A percentile compares a stretch with the other conserved stretches of the same genome.
Conservation (phyloP, 2,329 filamentous ascomycete genomes). For the Aspergillus sp. region DNA sequence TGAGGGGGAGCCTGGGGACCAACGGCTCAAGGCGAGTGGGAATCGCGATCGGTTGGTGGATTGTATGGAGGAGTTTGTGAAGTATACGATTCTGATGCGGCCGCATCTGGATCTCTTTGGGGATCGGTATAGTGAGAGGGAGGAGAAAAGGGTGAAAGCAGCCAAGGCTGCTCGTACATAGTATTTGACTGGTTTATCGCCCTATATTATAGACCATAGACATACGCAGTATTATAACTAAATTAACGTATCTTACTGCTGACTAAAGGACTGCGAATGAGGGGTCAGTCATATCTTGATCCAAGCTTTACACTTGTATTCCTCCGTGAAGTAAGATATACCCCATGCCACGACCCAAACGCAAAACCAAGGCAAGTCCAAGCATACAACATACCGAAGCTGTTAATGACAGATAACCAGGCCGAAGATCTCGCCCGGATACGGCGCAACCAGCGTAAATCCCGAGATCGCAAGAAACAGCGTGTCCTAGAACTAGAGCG, state of each 20-base stretch:
- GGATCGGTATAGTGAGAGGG: slow-evolving; percentile 63
- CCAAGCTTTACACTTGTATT: too few species aligned
- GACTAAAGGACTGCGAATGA: too few species aligned
- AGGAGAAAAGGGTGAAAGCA: slow-evolving; percentile 23
- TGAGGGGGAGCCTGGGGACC: slow-evolving; percentile 47
- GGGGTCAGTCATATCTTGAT: too few species aligned
- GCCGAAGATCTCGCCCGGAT: slow-evolving; percentile 1
- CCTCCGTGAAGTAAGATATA: too few species aligned
- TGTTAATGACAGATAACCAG: background rate
- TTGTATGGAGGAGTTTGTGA: slow-evolving; percentile 70
- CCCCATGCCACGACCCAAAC: slow-evolving; percentile 3
- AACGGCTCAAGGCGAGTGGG: slow-evolving; percentile 54
- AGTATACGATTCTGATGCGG: slow-evolving; percentile 66
- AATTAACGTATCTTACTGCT: too few species aligned
- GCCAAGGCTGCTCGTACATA: background rate
- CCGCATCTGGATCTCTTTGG: slow-evolving; percentile 61
- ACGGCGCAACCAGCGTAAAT: slow-evolving; percentile 5
- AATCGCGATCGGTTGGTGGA: slow-evolving; percentile 63
- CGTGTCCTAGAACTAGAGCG: background rate
- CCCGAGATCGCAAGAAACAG: slow-evolving; percentile 3
- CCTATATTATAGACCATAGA: too few species aligned
- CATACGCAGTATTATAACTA: too few species aligned
- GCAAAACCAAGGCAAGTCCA: slow-evolving; percentile 2
- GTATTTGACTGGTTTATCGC: too few species aligned
- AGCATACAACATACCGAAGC: background rate